A percentile compares a stretch with the other conserved stretches of the same genome.
Conservation (phyloP, 1,284 basidiomycete genomes). For the Marasmius tenuissimus region DNA sequence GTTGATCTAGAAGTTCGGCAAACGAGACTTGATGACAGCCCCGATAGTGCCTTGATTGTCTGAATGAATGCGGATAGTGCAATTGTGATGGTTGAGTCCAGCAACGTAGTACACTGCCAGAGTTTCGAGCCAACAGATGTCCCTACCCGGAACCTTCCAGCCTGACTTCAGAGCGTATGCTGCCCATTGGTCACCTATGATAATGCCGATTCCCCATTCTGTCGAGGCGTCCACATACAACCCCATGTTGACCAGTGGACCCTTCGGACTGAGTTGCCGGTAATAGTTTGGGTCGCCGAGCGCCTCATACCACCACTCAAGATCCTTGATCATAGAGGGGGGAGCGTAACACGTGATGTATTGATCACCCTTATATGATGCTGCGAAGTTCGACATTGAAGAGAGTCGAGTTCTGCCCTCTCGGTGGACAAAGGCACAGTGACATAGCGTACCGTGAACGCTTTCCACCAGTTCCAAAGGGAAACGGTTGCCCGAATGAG, state of each 20-base stretch:
- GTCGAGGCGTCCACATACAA: conserved; percentile 34
- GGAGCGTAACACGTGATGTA: background rate
- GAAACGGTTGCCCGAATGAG: background rate
- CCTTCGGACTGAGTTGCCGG: conserved; percentile 17
- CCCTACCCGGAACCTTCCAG: conserved; percentile 26
- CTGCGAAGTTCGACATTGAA: conserved; percentile 22
- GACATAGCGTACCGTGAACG: conserved; percentile 31
- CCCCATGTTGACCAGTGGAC: conserved; percentile 15
- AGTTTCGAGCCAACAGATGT: conserved; percentile 36
- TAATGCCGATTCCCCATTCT: conserved; percentile 37
- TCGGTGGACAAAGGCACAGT: conserved; percentile 32
- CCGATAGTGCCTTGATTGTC: conserved; percentile 38
- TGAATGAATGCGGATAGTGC: conserved; percentile 24
- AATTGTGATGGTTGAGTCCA: conserved; percentile 16
- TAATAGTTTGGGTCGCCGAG: conserved; percentile 10
- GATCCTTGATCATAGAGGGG: conserved; percentile 9
- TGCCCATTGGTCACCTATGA: conserved; percentile 24
- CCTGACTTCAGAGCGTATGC: conserved; percentile 20
- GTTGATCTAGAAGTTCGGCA: conserved; percentile 34
- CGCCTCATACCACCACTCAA: conserved; percentile 31
- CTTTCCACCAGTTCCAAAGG: conserved; percentile 20
- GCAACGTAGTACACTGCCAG: no score
- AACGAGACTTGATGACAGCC: conserved; percentile 31
- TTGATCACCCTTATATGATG: background rate
- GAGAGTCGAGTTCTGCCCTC: conserved; percentile 28